Conservation (phyloP, 306 rosid genomes). For the Pyrus bretschneideri region DNA sequence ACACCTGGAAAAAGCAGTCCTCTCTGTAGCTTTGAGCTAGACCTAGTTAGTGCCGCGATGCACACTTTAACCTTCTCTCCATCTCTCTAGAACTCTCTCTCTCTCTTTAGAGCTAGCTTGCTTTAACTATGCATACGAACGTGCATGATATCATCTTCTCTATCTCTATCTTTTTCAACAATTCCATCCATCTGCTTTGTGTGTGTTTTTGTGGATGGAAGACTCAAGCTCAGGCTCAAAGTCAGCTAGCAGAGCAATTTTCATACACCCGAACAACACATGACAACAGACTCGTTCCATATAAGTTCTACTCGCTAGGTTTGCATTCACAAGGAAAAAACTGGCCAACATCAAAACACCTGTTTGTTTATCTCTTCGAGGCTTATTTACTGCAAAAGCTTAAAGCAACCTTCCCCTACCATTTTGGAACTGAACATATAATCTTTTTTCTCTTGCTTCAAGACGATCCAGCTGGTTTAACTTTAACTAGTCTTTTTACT, state of each 20-base stretch:
- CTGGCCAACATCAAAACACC: neutral
- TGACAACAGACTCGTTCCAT: no score
- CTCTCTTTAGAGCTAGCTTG: neutral
- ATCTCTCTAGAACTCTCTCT: neutral
- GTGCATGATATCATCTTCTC: neutral
- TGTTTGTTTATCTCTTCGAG: neutral
- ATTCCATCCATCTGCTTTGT: neutral
- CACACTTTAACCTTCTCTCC: neutral
- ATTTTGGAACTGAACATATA: neutral
- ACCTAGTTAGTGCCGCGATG: neutral
- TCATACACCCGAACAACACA: neutral
- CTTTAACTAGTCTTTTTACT: neutral
- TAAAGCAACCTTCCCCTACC: neutral
- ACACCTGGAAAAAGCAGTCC: neutral
- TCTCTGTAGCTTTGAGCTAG: neutral
- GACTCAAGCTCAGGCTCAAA: no score
- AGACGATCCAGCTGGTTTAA: neutral
- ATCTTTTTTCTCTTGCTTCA: neutral
- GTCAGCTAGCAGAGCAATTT: neutral
- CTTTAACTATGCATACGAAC: neutral
- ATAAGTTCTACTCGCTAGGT: neutral
- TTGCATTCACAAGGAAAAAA: neutral
- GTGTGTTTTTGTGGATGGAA: neutral
- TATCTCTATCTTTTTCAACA: neutral
- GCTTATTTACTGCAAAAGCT: neutral